Base-by-base conservation (phyloP, 208 protist genomes). In the Novymonas esmeraldas region DNA sequence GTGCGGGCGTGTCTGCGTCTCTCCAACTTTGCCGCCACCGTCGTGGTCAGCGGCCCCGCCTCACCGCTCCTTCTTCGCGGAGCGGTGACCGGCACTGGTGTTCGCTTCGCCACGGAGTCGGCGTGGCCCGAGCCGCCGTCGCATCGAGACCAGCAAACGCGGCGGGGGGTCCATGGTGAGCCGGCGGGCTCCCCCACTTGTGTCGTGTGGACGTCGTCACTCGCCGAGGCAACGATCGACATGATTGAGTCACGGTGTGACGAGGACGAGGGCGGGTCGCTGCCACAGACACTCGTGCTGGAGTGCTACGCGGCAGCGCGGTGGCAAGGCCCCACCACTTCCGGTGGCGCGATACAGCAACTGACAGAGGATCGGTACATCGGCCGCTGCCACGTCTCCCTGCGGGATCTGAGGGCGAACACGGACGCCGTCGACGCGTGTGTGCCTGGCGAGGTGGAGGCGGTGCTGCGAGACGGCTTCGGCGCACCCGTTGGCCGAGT, bases 31-130 rank as follows among this genome's bases (percentile, higher is more conserved):
- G 10, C 52, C 4, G 54, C 61, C 26, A 36, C 31, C 6, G 24
- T 4, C 33, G 33, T n/a, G 6, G 44, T 9, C 10, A 31, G 31
- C 16, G 42, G 34, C 13, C 3, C 64, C 14, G 20, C 29, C 1
- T 36, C 20, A 4, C 64, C 50, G 13, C 20, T 70, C 16, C 33
- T 70, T 18, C 29, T 70, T 13, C 50, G 64, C 26, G 64, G 64
- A 18, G 14, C 24, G n/a, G 31, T 70, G 24, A 45, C 29, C 52
- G 64, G 41, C n/a, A 20, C 41, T 3, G 2, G n/a, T 1, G 16
- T 49, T 0, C 13, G 7, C 20, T 59, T 60, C 33, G 6, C 36
- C 63, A 68, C 63, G 10, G 63, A 58, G 5, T 3, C 18, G 22
- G 63, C 42, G 16, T 68, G 63, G 64, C 50, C 52, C 14, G 24